Percentiles rank a stretch among this genome's conserved stretches.
Conservation (phyloP, 108 stramenopile species). For the Epipyxis sp. region DNA sequence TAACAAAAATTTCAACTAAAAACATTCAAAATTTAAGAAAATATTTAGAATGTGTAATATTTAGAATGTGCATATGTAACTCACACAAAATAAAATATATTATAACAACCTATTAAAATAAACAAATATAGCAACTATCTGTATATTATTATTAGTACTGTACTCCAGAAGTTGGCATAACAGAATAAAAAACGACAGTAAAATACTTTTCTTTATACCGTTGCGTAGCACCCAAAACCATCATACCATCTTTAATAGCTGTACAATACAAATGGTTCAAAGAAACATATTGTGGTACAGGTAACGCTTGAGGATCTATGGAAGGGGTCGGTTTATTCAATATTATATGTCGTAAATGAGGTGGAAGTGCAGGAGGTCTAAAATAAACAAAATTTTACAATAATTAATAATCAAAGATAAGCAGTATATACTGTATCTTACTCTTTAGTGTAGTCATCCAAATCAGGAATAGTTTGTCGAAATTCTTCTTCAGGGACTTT, state of each 20-base stretch:
- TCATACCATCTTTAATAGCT: constrained; percentile 97
- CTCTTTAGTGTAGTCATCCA: constrained; percentile 97
- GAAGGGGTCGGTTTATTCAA: constrained; percentile 81
- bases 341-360: constrained; percentile 96
- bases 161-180: constrained; percentile 31
- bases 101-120: neutral
- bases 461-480: constrained; percentile 79
- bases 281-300: constrained; percentile 95
- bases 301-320: constrained; percentile 71
- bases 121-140: neutral
- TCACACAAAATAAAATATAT: neutral
- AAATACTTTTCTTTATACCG: constrained; percentile 91
- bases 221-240: constrained; percentile 96
- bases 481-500: constrained; percentile 68
- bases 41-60: neutral
- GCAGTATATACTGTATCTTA: neutral
- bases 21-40: neutral
- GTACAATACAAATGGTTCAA: constrained; percentile 98
- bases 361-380: constrained; percentile 93
- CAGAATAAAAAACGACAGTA: constrained; percentile 90
- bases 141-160: neutral
- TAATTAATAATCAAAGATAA: neutral
- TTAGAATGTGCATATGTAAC: neutral
- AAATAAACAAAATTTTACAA: neutral
- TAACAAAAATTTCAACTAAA: too few species aligned